Evolutionary conservation across 176 grass and related monocot species (phyloP).

Genomic region (Carex pumila): DNA sequence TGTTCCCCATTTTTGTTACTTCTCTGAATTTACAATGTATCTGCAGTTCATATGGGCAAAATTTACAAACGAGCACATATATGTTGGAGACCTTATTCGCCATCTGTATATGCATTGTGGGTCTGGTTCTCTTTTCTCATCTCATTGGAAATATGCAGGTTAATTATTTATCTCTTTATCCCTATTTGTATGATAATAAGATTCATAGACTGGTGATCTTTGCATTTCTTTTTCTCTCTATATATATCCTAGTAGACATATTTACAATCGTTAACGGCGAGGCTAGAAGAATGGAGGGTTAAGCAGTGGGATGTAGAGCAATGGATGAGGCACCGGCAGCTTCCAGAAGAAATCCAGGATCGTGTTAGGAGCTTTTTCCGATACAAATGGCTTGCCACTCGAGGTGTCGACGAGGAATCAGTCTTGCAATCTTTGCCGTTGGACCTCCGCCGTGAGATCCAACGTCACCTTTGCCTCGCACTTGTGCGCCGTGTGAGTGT

Average conservation of each 20-base stretch:
- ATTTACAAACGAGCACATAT: conserved; percentile 75
- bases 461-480: conserved; percentile 82
- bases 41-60: conserved; percentile 82
- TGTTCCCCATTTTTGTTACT: not conserved
- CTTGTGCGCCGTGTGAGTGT: conserved; percentile 70
- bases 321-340: conserved; percentile 96
- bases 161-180: not conserved
- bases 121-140: conserved; percentile 95
- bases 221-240: not conserved
- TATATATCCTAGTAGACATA: conserved; percentile 46
- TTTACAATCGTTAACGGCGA: conserved; percentile 72
- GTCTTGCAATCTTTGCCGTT: conserved; percentile 75
- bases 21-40: not conserved
- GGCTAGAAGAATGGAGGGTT: conserved; percentile 92
- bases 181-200: not conserved
- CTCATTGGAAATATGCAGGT: conserved; percentile 99
- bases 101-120: conserved; percentile 85
- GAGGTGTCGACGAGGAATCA: conserved; percentile 88
- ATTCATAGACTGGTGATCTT: not conserved
- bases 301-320: conserved; percentile 82
- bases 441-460: conserved; percentile 91
- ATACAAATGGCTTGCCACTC: conserved; percentile 90
- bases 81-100: conserved; percentile 72
- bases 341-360: conserved; percentile 74
- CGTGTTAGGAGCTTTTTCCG: conserved; percentile 80